Percentiles rank a stretch among this genome's conserved stretches.
Conservation (phyloP, 2,329 filamentous ascomycete genomes). For the Cladosporium sphaerospermum region DNA sequence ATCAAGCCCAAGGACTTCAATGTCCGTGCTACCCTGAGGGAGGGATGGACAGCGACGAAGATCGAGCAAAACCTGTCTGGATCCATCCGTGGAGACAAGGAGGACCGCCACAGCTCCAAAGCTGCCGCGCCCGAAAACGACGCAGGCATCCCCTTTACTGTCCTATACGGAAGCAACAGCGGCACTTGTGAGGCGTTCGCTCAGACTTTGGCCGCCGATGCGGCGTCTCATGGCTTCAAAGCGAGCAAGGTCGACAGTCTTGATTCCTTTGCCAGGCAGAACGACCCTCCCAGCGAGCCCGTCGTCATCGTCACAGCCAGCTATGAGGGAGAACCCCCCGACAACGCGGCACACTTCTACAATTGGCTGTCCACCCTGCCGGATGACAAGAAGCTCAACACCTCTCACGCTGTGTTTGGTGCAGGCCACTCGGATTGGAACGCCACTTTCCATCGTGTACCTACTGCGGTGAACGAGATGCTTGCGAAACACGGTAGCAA, state of each 20-base stretch:
- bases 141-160: slow-evolving; percentile 47
- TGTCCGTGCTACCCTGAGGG: slow-evolving; percentile 53
- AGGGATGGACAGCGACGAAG: slow-evolving; percentile 40
- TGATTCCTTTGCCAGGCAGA: slow-evolving; percentile 54
- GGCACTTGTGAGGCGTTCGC: slow-evolving; percentile 69
- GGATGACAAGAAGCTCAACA: slow-evolving; percentile 45
- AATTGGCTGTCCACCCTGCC: slow-evolving; percentile 56
- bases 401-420: slow-evolving; percentile 64
- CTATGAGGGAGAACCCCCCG: slow-evolving; percentile 68
- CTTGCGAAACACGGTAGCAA: slow-evolving; percentile 48
- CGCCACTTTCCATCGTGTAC: slow-evolving; percentile 60
- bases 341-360: slow-evolving; percentile 65
- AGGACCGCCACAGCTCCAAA: neutral
- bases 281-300: slow-evolving; percentile 53
- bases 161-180: slow-evolving; percentile 68
- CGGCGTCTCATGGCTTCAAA: slow-evolving; percentile 53
- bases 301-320: slow-evolving; percentile 63
- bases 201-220: slow-evolving; percentile 55
- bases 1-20: slow-evolving; percentile 59
- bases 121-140: slow-evolving; percentile 2
- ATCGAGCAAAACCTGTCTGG: slow-evolving; percentile 34
- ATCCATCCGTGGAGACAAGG: slow-evolving; percentile 7
- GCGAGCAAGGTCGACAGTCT: slow-evolving; percentile 50
- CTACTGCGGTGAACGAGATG: slow-evolving; percentile 53
- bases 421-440: slow-evolving; percentile 56